Evolutionary conservation across 2,329 filamentous ascomycete species (phyloP).

Genomic region (Plenodomus biglobosus): DNA sequence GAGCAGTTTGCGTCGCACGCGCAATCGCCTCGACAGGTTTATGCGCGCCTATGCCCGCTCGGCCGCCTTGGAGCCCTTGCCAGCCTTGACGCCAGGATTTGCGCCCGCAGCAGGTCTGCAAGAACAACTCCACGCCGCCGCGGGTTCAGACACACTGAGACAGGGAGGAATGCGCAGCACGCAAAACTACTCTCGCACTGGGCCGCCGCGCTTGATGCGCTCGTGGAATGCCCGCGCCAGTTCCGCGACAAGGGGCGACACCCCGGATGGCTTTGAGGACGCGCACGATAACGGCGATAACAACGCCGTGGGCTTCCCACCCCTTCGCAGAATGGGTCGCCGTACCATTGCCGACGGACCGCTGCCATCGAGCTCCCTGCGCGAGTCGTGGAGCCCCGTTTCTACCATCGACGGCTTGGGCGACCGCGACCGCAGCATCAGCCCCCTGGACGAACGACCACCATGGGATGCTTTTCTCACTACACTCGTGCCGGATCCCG

Average conservation of each 20-base stretch:
- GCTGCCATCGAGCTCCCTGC: slow-evolving; percentile 40
- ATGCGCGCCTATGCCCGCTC: slow-evolving; percentile 11
- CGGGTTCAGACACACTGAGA: background rate
- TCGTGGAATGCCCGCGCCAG: slow-evolving; percentile 13
- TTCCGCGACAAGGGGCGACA: slow-evolving; percentile 4
- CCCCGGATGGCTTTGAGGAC: slow-evolving; percentile 14
- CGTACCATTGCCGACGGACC: slow-evolving; percentile 42
- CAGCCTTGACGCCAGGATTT: slow-evolving; percentile 40
- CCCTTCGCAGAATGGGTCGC: slow-evolving; percentile 43
- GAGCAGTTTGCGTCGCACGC: slow-evolving; percentile 15
- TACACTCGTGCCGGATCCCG: slow-evolving; percentile 78
- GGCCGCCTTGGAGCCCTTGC: slow-evolving; percentile 5
- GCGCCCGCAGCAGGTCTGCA: slow-evolving; percentile 29
- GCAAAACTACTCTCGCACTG: background rate
- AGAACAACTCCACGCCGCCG: background rate
- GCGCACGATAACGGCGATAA: slow-evolving; percentile 27
- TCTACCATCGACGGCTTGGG: slow-evolving; percentile 70
- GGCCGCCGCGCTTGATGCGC: slow-evolving; percentile 12
- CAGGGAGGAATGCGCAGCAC: background rate
- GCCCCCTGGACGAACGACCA: slow-evolving; percentile 57
- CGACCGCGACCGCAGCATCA: slow-evolving; percentile 81
- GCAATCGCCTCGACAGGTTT: slow-evolving; percentile 10
- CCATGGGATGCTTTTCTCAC: slow-evolving; percentile 80
- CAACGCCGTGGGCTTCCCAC: slow-evolving; percentile 37
- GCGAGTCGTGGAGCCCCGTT: slow-evolving; percentile 43